These are phyloP conservation scores for Hydrangea macrophylla DNA, from an alignment of 148 eudicot genomes.

Conservation along the genomic window DNA sequence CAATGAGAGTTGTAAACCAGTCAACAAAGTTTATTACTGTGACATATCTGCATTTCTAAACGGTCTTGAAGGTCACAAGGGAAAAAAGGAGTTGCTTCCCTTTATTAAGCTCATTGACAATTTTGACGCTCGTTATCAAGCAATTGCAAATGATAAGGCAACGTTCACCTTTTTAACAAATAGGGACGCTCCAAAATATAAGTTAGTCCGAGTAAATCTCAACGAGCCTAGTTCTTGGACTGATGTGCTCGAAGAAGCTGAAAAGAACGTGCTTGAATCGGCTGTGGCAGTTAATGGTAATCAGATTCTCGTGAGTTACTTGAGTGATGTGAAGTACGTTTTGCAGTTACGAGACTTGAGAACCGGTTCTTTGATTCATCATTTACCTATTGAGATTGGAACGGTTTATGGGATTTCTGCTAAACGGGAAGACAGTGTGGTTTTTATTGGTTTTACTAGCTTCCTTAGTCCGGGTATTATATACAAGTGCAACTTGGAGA, in stretches of 20 bases:
- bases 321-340: slow-evolving; percentile 82
- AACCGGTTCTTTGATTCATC: slow-evolving; percentile 61
- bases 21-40: slow-evolving; percentile 76
- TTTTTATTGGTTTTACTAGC: slow-evolving; percentile 77
- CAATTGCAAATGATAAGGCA: slow-evolving; percentile 75
- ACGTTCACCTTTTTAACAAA: slow-evolving; percentile 81
- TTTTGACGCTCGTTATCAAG: slow-evolving; percentile 71
- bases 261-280: slow-evolving; percentile 84
- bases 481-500: slow-evolving; percentile 60
- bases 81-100: slow-evolving; percentile 63
- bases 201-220: slow-evolving; percentile 79
- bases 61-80: slow-evolving; percentile 71
- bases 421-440: slow-evolving; percentile 51
- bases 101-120: slow-evolving; percentile 77
- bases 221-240: slow-evolving; percentile 69
- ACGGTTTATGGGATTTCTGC: slow-evolving; percentile 68
- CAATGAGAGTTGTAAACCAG: slow-evolving; percentile 68
- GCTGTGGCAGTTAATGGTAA: slow-evolving; percentile 66
- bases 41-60: slow-evolving; percentile 55
- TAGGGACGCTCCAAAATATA: slow-evolving; percentile 87
- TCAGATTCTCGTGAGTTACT: slow-evolving; percentile 69
- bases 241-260: slow-evolving; percentile 67
- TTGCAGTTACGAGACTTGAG: slow-evolving; percentile 77
- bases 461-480: slow-evolving; percentile 84
- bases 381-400: slow-evolving; percentile 87